Evolutionary conservation across 176 grass and related monocot genomes (phyloP), one percentile per base, ranked within the genome.

Genomic region (barley (Hordeum vulgare)): DNA sequence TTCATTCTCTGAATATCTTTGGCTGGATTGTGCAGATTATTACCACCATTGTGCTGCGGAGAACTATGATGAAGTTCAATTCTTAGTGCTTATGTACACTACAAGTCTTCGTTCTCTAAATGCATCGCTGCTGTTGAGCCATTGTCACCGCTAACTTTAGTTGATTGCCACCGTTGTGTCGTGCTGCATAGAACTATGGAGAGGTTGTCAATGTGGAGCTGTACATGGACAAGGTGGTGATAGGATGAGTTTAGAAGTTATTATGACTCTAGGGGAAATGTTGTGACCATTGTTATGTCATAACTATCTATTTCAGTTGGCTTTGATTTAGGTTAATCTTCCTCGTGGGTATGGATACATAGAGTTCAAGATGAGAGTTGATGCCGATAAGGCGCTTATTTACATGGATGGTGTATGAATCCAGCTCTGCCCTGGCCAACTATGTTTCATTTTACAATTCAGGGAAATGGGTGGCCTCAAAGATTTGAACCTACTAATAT

Each of bases 331-430:
- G 94, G 94, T 94, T 24, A 94, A 97, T 90, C 94, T 97, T 90
- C 94, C 94, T 86, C 91, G 91, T 81, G 94, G 94, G 7, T 97
- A 92, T 89, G 94, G 89, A 84, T 97, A 94, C 82, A 63, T 94
- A 69, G 94, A 97, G 80, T 97, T 90, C 79, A 94, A 86, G 80
- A 94, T 86, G 41, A 97, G 80, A 85, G 58, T 58, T 94, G 94
- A 94, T 80, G 94, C 94, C 77, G 94, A 97, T 82, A 97, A 92
- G 87, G 94, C 94, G 86, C 89, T 94, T 88, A 91, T 97, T 90
- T 90, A 94, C 77, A 94, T 97, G 94, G 89, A 97, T 82, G 94
- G 94, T 65, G 94, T 97, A 97, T 82, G 86, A 23, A 51, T 83
- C 62, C 25, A 31, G 28, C 17, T 64, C 27, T 64, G 12, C 14